Conservation (phyloP, 2,329 filamentous ascomycete genomes). For the Botryotinia convoluta region DNA sequence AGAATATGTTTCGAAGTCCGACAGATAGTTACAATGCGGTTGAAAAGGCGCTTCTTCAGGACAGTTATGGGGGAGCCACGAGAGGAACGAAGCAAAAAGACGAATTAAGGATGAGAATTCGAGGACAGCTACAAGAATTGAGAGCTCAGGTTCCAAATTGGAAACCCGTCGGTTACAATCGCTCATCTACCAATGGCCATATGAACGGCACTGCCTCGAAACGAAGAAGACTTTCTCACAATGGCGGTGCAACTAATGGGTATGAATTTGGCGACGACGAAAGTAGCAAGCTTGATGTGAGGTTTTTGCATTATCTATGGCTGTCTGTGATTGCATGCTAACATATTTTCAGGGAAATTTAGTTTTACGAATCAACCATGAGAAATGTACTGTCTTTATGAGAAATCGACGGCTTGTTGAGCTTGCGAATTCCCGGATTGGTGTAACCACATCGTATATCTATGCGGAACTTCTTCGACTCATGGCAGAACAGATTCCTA, state of each 20-base stretch:
- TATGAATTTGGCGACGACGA: slow-evolving; percentile 42
- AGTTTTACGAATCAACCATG: slow-evolving; percentile 77
- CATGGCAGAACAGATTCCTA: slow-evolving; percentile 65
- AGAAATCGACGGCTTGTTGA: slow-evolving; percentile 74
- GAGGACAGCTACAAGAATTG: slow-evolving; percentile 52
- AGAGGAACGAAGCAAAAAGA: slow-evolving; percentile 65
- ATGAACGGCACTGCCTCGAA: slow-evolving; percentile 42
- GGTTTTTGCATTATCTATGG: slow-evolving; percentile 34
- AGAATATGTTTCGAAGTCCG: slow-evolving; percentile 56
- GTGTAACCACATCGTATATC: slow-evolving; percentile 71
- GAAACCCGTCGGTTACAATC: slow-evolving; percentile 27
- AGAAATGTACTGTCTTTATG: slow-evolving; percentile 78
- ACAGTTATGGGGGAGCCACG: slow-evolving; percentile 51
- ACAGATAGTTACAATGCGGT: slow-evolving; percentile 60
- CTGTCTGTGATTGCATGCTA: slow-evolving; percentile 28
- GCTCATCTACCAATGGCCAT: slow-evolving; percentile 26
- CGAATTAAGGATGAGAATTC: slow-evolving; percentile 57
- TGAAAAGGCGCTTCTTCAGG: slow-evolving; percentile 59
- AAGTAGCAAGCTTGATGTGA: slow-evolving; percentile 50
- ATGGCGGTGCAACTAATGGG: slow-evolving; percentile 42
- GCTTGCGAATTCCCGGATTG: slow-evolving; percentile 68
- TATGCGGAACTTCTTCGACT: slow-evolving; percentile 71
- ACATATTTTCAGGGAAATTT: slow-evolving; percentile 58
- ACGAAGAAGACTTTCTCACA: slow-evolving; percentile 54
- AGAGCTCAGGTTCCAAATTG: slow-evolving; percentile 43